Evolutionary conservation across 257 asterid species (phyloP).

Genomic region (Solanum microdontum): DNA sequence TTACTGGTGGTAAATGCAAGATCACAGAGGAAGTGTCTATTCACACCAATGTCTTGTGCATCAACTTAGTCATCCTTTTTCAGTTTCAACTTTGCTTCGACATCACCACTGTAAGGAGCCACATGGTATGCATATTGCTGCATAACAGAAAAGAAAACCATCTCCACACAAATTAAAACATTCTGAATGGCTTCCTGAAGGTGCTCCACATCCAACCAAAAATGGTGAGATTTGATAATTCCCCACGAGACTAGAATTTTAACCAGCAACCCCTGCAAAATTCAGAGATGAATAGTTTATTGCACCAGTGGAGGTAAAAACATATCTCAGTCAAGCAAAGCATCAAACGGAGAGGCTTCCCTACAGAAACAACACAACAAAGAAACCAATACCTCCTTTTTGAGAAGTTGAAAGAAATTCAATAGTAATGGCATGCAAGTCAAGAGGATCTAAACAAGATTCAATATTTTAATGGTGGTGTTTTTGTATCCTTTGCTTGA

Average conservation of each 20-base stretch:
- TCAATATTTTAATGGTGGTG: not conserved
- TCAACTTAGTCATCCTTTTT: constrained; percentile 32
- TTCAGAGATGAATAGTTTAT: not conserved
- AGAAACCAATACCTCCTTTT: not conserved
- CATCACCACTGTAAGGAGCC: constrained; percentile 69
- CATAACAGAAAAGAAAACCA: constrained; percentile 63
- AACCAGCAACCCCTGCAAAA: constrained; percentile 50
- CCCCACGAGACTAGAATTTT: constrained; percentile 51
- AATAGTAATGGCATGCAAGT: not conserved
- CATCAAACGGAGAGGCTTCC: not conserved
- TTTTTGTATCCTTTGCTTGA: not conserved
- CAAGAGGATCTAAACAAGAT: not conserved
- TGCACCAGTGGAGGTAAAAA: not conserved
- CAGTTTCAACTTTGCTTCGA: constrained; percentile 33
- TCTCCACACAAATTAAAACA: constrained; percentile 63
- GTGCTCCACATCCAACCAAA: constrained; percentile 90
- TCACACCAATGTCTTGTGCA: not conserved
- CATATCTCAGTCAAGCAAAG: not conserved
- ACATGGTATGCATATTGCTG: constrained; percentile 82
- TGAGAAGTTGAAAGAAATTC: not conserved
- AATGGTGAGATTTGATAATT: constrained; percentile 55
- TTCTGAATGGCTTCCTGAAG: constrained; percentile 59
- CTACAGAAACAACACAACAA: not conserved
- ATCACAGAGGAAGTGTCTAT: not conserved
- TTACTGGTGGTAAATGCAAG: not conserved